Evolutionary conservation across 441 rosid species (phyloP), one percentile per base, ranked within the genome.

Genomic region (Erodium trifolium): DNA sequence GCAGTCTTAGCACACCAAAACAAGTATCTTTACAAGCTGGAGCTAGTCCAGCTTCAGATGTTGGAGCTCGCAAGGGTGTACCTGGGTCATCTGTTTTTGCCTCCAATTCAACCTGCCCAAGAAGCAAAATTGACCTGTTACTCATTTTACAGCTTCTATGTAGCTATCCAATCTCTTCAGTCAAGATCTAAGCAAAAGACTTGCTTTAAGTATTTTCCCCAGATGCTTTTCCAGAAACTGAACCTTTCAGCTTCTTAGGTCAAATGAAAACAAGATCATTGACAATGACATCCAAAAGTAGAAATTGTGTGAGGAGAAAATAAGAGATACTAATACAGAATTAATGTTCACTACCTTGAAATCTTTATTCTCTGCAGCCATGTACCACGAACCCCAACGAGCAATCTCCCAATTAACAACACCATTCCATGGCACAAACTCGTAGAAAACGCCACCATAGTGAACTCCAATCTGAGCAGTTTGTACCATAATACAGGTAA

Each of bases 351-450:
- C 34, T 12, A 93, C 97, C 91, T 83, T 51, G 76, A 88, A 90
- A 27, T 77, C 83, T 72, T 79, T 87, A 34, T 91, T 93, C 77
- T 89, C 96, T 10, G 91, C 99, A 49, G 87, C 69, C 55, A 91
- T 80, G 77, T 80, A 78, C 99, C 97, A 93, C 80, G 65, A 76
- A 72, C 99, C 97, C 99, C 99, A 93, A 64, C 77, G 82, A 79
- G 83, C 53, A 76, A 87, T 75, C 77, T 93, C 96, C 96, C 96
- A 93, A 45, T 66, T 80, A 41, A 93, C 77, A 78, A 79, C 80
- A 70, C 91, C 92, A 51, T 85, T 87, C 97, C 97, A 93, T 13
- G 99, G 97, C 70, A 91, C 97, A 84, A 93, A 93, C 84, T 93
- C 97, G 69, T 82, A 88, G 67, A 93, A 80, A 19, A 75, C 73